A percentile compares a stretch with the other conserved stretches of the same genome.
Evolutionary conservation across 176 grass and related monocot genomes (phyloP).

Genomic region (Musa schizocarpa): DNA sequence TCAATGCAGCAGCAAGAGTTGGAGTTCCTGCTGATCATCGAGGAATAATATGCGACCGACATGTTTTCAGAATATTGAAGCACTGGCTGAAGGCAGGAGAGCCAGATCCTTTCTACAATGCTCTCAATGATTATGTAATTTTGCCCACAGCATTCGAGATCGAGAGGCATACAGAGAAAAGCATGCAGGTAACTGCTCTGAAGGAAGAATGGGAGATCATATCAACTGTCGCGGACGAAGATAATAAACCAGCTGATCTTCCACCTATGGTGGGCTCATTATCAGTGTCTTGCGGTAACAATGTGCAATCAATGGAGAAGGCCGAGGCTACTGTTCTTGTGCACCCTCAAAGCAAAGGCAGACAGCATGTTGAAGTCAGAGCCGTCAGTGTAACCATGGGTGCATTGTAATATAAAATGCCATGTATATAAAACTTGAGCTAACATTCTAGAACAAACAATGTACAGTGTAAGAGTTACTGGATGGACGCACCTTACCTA

Average conservation of each 20-base stretch:
- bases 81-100: slow-evolving; percentile 75
- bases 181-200: slow-evolving; percentile 30
- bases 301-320: slow-evolving; percentile 29
- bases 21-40: slow-evolving; percentile 79
- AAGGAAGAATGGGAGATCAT: slow-evolving; percentile 77
- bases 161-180: slow-evolving; percentile 31
- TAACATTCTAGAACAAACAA: not conserved
- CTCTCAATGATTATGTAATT: slow-evolving; percentile 75
- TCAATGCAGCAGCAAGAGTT: slow-evolving; percentile 59
- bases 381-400: slow-evolving; percentile 47
- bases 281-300: slow-evolving; percentile 28
- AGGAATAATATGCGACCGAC: slow-evolving; percentile 50
- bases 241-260: slow-evolving; percentile 33
- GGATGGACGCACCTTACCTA: not conserved
- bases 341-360: slow-evolving; percentile 37
- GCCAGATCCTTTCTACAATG: slow-evolving; percentile 76
- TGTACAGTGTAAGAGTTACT: not conserved
- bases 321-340: slow-evolving; percentile 41
- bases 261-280: slow-evolving; percentile 42
- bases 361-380: slow-evolving; percentile 50
- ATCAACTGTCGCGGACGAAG: slow-evolving; percentile 5
- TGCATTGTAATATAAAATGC: not conserved
- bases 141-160: slow-evolving; percentile 62
- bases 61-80: slow-evolving; percentile 63
- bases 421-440: not conserved